Evolutionary conservation across 495 filamentous ascomycete species (phyloP), one percentile per base, ranked within the genome.

Genomic region (Friedmanniomyces simplex): DNA sequence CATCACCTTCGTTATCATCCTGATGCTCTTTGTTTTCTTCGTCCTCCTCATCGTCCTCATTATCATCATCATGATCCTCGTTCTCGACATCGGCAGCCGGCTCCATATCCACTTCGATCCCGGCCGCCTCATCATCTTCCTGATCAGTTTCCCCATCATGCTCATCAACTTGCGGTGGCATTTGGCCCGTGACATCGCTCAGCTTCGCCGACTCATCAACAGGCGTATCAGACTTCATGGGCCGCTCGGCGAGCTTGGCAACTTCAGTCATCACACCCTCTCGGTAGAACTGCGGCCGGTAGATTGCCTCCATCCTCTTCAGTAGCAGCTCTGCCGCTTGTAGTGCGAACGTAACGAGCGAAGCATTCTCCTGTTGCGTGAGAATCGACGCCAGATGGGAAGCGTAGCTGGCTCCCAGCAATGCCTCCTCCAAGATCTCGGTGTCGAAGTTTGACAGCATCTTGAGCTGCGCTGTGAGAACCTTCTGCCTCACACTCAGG

Each of bases 211-310:
- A 20, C 22, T 53, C 52, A 16, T 57, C 55, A 7, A 34, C 3
- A 43, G 51, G 30, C 12, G 21, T 67, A 61, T 59, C 46, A 7
- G 62, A 63, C n/a, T 77, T 77, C 12, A 78, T 67, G 13, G 73
- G 68, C 6, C 72, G 71, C 56, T 77, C 73, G 0, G 89, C 80
- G 25, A 97, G 73, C 68, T 93, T 94, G 41, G 78, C 69, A 50
- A 97, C 91, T 68, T 97, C 94, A 0, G 87, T 78, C 63, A 99
- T 91, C 20, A 99, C 93, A 39, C 94, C 94, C 71, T 99, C 94
- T 5, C 94, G 86, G 67, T 99, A 93, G 64, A 99, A 95, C 62
- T 97, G 94, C 65, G 96, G 89, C 39, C 87, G 86, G 68, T 99
- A 99, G 34, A 97, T 87, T 26, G 82, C 73, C 48, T 88, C 87